Conservation (phyloP, 257 asterid species). For the Verbascum thapsus region DNA sequence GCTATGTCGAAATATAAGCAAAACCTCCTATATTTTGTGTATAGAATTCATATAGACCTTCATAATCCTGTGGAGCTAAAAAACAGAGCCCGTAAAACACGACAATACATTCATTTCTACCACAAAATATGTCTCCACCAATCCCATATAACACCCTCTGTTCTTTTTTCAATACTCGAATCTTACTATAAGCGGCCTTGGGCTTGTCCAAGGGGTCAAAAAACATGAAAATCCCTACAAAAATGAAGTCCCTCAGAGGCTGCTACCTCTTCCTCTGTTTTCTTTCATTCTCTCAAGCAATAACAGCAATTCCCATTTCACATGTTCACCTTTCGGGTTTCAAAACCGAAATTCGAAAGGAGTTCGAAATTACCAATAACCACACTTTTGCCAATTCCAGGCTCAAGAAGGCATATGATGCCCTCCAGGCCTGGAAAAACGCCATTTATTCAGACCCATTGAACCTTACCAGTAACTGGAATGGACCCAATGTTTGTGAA, state of each 20-base stretch:
- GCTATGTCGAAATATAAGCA: slow-evolving; percentile 21
- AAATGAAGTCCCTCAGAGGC: slow-evolving; percentile 50
- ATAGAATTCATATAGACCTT: slow-evolving; percentile 30
- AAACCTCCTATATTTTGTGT: slow-evolving; percentile 40
- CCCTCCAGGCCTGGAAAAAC: slow-evolving; percentile 75
- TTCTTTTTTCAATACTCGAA: not conserved
- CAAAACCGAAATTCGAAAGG: slow-evolving; percentile 25
- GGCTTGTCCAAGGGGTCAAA: slow-evolving; percentile 62
- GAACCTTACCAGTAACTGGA: slow-evolving; percentile 70
- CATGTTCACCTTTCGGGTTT: slow-evolving; percentile 35
- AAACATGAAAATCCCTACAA: slow-evolving; percentile 46
- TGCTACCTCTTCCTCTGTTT: slow-evolving; percentile 42
- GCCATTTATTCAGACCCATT: slow-evolving; percentile 80
- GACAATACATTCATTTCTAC: slow-evolving; percentile 8
- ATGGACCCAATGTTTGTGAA: slow-evolving; percentile 64
- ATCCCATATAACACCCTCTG: slow-evolving; percentile 40
- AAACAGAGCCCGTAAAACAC: not conserved
- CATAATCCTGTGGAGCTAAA: slow-evolving; percentile 19
- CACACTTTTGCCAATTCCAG: slow-evolving; percentile 40
- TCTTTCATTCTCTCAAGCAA: slow-evolving; percentile 31
- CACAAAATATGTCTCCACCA: slow-evolving; percentile 32
- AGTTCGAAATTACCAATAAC: not conserved
- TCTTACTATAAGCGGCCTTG: slow-evolving; percentile 52
- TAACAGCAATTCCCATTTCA: slow-evolving; percentile 31
- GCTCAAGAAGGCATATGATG: slow-evolving; percentile 60